A percentile compares a stretch with the other conserved stretches of the same genome.
These are phyloP conservation scores for Stagonosporopsis rhizophila DNA, from an alignment of 2,329 filamentous ascomycete genomes.

Conservation along the genomic window DNA sequence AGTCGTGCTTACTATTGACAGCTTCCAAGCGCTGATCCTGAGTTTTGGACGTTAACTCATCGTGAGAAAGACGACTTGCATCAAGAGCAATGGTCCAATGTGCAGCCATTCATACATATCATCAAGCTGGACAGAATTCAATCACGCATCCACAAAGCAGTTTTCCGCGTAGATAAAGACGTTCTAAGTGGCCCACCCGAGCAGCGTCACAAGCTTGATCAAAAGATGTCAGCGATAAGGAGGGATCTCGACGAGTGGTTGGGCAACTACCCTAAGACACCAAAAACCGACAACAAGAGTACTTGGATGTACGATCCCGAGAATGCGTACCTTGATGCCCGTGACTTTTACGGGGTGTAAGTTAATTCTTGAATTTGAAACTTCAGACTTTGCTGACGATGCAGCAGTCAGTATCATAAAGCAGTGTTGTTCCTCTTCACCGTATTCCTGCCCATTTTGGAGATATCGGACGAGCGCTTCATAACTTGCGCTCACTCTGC, in stretches of 20 bases:
- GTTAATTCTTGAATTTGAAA: not conserved
- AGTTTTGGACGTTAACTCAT: constrained; percentile 36
- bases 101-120: constrained; percentile 38
- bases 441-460: constrained; percentile 28
- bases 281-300: constrained; percentile 26
- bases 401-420: constrained; percentile 33
- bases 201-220: constrained; percentile 26
- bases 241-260: constrained; percentile 32
- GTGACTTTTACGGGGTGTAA: constrained; percentile 35
- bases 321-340: constrained; percentile 28
- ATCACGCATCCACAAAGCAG: constrained; percentile 34
- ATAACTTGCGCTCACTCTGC: constrained; percentile 34
- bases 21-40: constrained; percentile 30
- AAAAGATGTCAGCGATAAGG: constrained; percentile 29
- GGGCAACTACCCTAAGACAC: constrained; percentile 26
- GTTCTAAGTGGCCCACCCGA: constrained; percentile 20
- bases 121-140: constrained; percentile 36
- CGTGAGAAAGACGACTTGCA: constrained; percentile 18
- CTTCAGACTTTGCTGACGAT: not conserved
- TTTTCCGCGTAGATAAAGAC: constrained; percentile 36
- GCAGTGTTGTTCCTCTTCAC: constrained; percentile 36
- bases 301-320: constrained; percentile 41
- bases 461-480: constrained; percentile 29
- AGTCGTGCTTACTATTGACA: not conserved
- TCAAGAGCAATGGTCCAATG: constrained; percentile 28